Evolutionary conservation across 2,329 filamentous ascomycete genomes (phyloP).

Genomic region (Fonsecaea pedrosoi): DNA sequence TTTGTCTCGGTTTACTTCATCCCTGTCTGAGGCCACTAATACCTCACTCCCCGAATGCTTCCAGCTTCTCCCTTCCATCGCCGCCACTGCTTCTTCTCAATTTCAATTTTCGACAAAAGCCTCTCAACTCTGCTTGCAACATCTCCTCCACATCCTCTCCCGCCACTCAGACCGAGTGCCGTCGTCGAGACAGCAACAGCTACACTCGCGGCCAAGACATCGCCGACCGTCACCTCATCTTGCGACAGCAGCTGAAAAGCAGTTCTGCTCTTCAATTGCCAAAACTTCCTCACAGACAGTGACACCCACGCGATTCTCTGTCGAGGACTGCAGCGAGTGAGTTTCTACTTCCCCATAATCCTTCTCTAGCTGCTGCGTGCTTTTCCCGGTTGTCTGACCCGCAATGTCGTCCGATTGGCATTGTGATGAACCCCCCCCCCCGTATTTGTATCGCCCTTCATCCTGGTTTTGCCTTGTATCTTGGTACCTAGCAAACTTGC

Average conservation of each 20-base stretch:
- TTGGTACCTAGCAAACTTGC: neutral
- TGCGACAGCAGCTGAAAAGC: conserved; percentile 12
- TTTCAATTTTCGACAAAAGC: conserved; percentile 17
- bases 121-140: conserved; percentile 25
- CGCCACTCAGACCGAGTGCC: conserved; percentile 7
- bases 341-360: neutral
- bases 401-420: neutral
- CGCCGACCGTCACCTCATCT: conserved; percentile 11
- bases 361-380: neutral
- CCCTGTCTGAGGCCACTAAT: conserved; percentile 16
- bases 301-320: neutral
- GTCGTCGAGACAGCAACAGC: neutral
- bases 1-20: conserved; percentile 21
- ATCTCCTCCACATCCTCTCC: conserved; percentile 18
- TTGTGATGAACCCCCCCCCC: neutral
- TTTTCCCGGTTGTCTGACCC: neutral
- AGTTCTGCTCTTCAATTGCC: neutral
- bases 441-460: neutral
- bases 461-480: neutral
- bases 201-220: conserved; percentile 2
- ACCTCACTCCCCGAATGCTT: conserved; percentile 29
- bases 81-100: conserved; percentile 14
- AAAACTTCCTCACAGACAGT: neutral
- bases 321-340: conserved; percentile 6
- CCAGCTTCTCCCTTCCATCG: conserved; percentile 24